A percentile compares a stretch with the other conserved stretches of the same genome.
These are phyloP conservation scores for Paramecium biaurelia DNA, from an alignment of 73 alveolate species.

Conservation along the genomic window DNA sequence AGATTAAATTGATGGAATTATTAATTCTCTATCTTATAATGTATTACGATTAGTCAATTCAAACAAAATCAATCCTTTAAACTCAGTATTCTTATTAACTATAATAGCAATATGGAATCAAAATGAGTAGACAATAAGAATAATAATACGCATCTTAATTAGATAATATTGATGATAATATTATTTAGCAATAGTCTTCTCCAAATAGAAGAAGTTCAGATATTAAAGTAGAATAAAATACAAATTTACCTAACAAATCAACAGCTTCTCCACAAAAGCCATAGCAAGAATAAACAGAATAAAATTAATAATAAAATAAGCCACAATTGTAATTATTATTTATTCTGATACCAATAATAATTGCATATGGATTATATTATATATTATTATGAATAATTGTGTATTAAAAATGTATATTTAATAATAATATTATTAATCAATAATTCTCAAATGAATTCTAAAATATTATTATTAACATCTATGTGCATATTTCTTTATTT, in stretches of 20 bases:
- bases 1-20: neutral
- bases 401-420: neutral
- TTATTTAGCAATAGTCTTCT: neutral
- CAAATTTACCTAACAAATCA: neutral
- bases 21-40: neutral
- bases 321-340: neutral
- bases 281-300: neutral
- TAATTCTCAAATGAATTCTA: neutral
- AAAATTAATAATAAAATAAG: neutral
- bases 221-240: neutral
- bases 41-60: neutral
- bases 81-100: neutral
- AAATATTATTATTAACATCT: constrained; percentile 12
- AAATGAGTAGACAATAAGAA: constrained; percentile 15
- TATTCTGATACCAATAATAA: neutral
- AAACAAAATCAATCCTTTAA: neutral
- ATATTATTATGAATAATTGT: neutral
- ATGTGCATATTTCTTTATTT: neutral
- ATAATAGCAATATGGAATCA: constrained; percentile 15
- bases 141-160: neutral
- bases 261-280: neutral
- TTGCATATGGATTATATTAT: neutral
- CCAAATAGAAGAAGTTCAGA: neutral
- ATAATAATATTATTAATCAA: neutral
- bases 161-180: neutral